Evolutionary conservation across 1,284 basidiomycete species (phyloP), one percentile per base, ranked within the genome.

Genomic region (Stereum hirsutum): DNA sequence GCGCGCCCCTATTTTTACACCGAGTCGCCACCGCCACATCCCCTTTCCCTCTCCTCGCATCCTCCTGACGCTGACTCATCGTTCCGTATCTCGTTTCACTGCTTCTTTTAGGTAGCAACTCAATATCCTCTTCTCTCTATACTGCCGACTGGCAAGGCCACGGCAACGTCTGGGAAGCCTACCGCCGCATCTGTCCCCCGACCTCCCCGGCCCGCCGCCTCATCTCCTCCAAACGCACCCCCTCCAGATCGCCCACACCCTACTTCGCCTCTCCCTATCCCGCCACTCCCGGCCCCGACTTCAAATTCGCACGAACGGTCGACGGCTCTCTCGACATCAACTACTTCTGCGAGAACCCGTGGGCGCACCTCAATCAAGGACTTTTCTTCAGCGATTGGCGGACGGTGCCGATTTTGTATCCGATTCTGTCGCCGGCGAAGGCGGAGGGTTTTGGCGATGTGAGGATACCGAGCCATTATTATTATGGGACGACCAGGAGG

Each of bases 351-450:
- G 59, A 69, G 23, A 70, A 79, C 35, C 92, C 93, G 0, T 84
- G 87, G 65, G 81, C 86, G 24, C 90, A 86, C 54, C 83, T 85
- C 56, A 73, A 74, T 34, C 92, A 96, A 57, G 91, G 92, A 6
- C 91, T 91, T 59, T 96, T 95, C 63, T 97, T 95, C 74, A 89
- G 88, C 15, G 93, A 97, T 60, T 95, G 89, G 85, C 71, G 93
- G 15, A 89, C 84, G 0, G 83, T 94, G 45, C 76, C 86, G 11
- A 77, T 78, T 1, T 70, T 94, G 12, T 93, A 89, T 61, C 93
- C 93, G 5, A 77, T 97, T 42, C 87, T 97, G 60, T 93, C 89
- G 3, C 92, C 93, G 0, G 88, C 89, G 0, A 89, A 87, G 56
- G 78, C 82, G 0, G 66, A 68, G 23, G 93, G 93, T 0, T 97